A percentile compares a stretch with the other conserved stretches of the same genome.
Evolutionary conservation across 768 basidiomycete species (phyloP).

Genomic region (Russula foetens): DNA sequence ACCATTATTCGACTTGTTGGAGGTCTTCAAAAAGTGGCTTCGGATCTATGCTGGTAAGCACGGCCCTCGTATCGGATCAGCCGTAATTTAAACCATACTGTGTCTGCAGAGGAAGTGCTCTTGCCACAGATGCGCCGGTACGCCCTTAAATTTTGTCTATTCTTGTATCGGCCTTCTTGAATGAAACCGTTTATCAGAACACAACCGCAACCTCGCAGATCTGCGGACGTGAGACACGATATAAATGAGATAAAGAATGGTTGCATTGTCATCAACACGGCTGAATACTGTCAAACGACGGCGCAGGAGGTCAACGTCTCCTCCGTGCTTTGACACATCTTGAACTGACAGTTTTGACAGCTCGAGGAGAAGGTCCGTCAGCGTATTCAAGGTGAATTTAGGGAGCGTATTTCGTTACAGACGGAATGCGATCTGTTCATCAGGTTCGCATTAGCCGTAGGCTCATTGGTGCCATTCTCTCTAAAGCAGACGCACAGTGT

Average conservation of each 20-base stretch:
- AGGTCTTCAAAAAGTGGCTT: constrained; percentile 89
- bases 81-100: constrained; percentile 15
- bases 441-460: constrained; percentile 42
- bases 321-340: neutral
- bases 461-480: neutral
- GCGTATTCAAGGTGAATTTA: constrained; percentile 68
- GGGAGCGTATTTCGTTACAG: constrained; percentile 76
- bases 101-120: constrained; percentile 75
- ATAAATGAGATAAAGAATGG: constrained; percentile 67
- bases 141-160: constrained; percentile 5
- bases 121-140: constrained; percentile 66
- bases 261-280: constrained; percentile 91
- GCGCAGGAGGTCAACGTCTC: constrained; percentile 58
- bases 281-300: constrained; percentile 93
- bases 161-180: neutral
- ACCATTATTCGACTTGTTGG: constrained; percentile 72
- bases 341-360: constrained; percentile 33
- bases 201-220: constrained; percentile 46
- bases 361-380: constrained; percentile 88
- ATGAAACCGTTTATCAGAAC: constrained; percentile 28
- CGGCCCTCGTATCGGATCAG: neutral
- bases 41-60: constrained; percentile 79
- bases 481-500: constrained; percentile 39
- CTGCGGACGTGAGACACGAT: constrained; percentile 76
- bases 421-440: constrained; percentile 84